Evolutionary conservation across 1,284 basidiomycete genomes (phyloP).

Genomic region (Gymnopus androsaceus): DNA sequence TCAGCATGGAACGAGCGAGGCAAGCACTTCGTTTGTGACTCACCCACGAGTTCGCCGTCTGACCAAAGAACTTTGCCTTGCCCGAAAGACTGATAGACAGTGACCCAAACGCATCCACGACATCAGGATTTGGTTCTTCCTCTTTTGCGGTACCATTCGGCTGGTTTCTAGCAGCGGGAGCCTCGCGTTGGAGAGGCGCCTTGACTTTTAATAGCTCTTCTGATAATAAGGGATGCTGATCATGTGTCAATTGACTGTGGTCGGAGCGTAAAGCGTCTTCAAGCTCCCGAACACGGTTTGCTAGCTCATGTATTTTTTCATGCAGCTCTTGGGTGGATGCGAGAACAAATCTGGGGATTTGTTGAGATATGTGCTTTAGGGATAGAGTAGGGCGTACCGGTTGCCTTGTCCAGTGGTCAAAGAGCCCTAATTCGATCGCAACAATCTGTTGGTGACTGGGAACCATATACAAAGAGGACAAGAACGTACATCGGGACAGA

Average conservation of each 20-base stretch:
- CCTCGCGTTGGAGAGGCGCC: conserved; percentile 69
- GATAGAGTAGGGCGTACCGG: conserved; percentile 46
- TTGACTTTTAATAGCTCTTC: conserved; percentile 74
- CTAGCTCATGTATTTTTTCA: conserved; percentile 77
- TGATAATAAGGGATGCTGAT: conserved; percentile 64
- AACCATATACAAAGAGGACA: conserved; percentile 6
- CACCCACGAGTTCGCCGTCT: conserved; percentile 78
- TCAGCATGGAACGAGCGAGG: conserved; percentile 5
- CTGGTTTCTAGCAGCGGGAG: conserved; percentile 31
- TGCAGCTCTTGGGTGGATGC: conserved; percentile 81
- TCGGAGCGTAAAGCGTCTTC: conserved; percentile 68
- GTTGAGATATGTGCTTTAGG: conserved; percentile 6
- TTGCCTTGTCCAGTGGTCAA: conserved; percentile 80
- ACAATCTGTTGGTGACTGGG: conserved; percentile 8
- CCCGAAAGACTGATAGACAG: conserved; percentile 69
- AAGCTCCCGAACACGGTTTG: conserved; percentile 73
- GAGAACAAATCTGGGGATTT: conserved; percentile 63
- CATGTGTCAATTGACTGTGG: conserved; percentile 59
- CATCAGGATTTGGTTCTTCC: conserved; percentile 66
- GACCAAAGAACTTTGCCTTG: conserved; percentile 71
- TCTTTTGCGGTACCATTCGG: conserved; percentile 40
- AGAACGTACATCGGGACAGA: conserved; percentile 55
- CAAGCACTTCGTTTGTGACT: conserved; percentile 28
- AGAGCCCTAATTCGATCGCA: conserved; percentile 48
- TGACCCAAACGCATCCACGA: conserved; percentile 77